A percentile compares a stretch with the other conserved stretches of the same genome.
phyloP scores from a whole-genome alignment of 805 yeast species.

The Tetrapisispora taiwanensis region DNA sequence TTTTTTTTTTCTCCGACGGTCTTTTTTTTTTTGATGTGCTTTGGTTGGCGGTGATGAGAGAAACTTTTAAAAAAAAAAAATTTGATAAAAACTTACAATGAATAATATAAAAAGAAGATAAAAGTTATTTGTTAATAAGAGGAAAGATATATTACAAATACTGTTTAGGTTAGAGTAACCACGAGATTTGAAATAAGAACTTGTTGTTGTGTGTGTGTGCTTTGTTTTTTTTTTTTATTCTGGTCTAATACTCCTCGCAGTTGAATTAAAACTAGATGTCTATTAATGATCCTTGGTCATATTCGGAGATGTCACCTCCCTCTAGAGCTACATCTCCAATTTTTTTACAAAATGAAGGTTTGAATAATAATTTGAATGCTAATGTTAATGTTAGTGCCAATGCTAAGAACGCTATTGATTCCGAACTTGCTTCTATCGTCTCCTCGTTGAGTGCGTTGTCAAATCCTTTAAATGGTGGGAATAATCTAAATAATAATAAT shows the following conservation, averaged over 20 bases:
- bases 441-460: slow-evolving; percentile 30
- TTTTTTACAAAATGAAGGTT: not conserved
- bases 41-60: not conserved
- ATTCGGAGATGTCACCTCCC: slow-evolving; percentile 5
- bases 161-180: no score
- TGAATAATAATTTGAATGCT: not conserved
- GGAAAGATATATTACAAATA: no score
- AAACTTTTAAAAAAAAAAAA: no score
- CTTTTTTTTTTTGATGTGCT: not conserved
- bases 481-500: not conserved
- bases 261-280: not conserved
- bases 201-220: no score
- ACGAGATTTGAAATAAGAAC: no score
- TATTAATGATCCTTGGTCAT: slow-evolving; percentile 5
- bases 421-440: slow-evolving; percentile 29
- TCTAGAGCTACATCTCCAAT: slow-evolving; percentile 5
- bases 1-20: not conserved
- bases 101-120: no score
- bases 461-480: slow-evolving; percentile 7
- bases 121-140: not conserved
- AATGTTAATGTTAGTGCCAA: not conserved
- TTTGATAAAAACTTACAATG: not conserved
- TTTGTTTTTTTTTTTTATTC: not conserved
- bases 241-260: no score
- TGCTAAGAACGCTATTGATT: slow-evolving; percentile 16